These are phyloP conservation scores for Neurospora africana DNA, from an alignment of 495 filamentous ascomycete species.

Conservation along the genomic window DNA sequence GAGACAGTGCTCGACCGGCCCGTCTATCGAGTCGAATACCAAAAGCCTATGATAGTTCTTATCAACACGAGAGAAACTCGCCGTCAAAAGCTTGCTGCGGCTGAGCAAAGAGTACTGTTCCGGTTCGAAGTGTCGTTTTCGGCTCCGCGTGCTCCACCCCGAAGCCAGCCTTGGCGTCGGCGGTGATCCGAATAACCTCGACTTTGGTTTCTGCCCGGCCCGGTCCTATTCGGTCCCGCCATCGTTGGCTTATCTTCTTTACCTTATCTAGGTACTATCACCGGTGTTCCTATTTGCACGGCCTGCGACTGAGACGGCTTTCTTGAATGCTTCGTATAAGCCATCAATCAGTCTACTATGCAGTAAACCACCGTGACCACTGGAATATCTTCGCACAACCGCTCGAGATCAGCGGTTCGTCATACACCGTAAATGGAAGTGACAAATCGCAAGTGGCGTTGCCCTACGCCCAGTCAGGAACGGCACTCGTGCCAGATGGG, in stretches of 20 bases:
- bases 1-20: not conserved
- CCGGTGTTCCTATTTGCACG: not conserved
- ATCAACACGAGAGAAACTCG: not conserved
- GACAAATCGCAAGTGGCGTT: not conserved
- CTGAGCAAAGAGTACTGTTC: not conserved
- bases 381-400: not conserved
- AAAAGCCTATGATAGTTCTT: not conserved
- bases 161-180: not conserved
- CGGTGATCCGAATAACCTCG: not conserved
- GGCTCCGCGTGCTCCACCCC: not conserved
- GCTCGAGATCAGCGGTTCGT: not conserved
- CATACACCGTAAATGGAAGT: not conserved
- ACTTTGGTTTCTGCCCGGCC: not conserved
- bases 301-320: not conserved
- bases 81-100: not conserved
- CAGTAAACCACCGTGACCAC: not conserved
- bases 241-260: not conserved
- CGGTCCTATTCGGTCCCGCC: not conserved
- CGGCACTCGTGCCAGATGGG: not conserved
- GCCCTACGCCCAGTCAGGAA: not conserved
- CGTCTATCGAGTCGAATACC: not conserved
- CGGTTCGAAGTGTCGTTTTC: not conserved
- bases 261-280: not conserved
- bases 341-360: not conserved
- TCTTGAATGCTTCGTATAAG: not conserved